Conservation (phyloP, 768 basidiomycete genomes). For the Termitomyces sp. region DNA sequence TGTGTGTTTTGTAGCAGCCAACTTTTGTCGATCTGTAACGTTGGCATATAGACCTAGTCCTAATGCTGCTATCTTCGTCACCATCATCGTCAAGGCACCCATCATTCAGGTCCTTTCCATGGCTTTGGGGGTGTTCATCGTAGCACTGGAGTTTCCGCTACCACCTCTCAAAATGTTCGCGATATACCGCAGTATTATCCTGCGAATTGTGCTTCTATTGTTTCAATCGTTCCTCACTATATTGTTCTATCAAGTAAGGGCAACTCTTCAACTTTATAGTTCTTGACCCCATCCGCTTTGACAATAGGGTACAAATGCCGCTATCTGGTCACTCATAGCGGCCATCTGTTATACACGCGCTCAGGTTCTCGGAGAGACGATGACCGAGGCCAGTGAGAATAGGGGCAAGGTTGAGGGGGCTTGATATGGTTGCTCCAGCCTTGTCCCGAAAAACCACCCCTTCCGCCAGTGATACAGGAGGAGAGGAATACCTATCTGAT, state of each 20-base stretch:
- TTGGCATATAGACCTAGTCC: slow-evolving; percentile 46
- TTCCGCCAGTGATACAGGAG: not conserved
- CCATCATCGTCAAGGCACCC: slow-evolving; percentile 72
- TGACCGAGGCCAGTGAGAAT: slow-evolving; percentile 60
- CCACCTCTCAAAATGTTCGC: slow-evolving; percentile 48
- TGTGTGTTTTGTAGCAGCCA: slow-evolving; percentile 23
- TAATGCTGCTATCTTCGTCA: slow-evolving; percentile 56
- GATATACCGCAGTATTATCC: slow-evolving; percentile 59
- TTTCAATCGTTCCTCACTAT: slow-evolving; percentile 58
- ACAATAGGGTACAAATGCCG: slow-evolving; percentile 76
- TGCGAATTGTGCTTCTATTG: slow-evolving; percentile 58
- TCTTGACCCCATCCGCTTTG: not conserved
- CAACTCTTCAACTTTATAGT: not conserved
- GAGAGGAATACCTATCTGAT: not conserved
- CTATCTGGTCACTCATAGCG: slow-evolving; percentile 75
- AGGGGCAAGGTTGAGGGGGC: slow-evolving; percentile 52
- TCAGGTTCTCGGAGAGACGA: slow-evolving; percentile 58
- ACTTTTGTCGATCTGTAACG: not conserved
- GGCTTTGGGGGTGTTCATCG: slow-evolving; percentile 47
- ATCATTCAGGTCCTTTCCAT: slow-evolving; percentile 68
- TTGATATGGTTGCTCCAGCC: slow-evolving; percentile 26
- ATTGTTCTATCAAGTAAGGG: slow-evolving; percentile 71
- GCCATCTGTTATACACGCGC: slow-evolving; percentile 63
- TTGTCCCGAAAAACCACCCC: not conserved
- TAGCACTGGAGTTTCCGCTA: slow-evolving; percentile 70